Base-by-base conservation (phyloP, 257 asterid species). In the Hygrophila difformis region DNA sequence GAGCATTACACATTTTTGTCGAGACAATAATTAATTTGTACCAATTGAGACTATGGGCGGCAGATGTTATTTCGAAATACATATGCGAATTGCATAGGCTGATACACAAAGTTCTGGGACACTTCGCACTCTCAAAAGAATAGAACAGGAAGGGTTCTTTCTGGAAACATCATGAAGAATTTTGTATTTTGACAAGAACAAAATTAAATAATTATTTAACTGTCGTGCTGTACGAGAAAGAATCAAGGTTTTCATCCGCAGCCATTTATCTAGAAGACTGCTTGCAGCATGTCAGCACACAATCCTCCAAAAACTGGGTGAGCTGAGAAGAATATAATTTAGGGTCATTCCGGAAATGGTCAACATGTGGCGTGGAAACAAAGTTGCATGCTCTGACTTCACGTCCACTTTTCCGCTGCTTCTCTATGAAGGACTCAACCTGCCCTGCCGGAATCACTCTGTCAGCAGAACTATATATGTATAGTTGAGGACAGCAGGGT, bases 391-490 rank as follows among this genome's bases (percentile, higher is more conserved):
- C 69, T 64, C 94, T 68, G 57, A 89, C 97, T 55, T 77, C 71
- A 3, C 63, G 82, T 9, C 94, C 94, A 39, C 63, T 75, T 62
- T 60, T 72, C 17, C 78, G 72, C 51, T 89, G 93, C 56, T 78
- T 66, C 62, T 85, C 88, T 11, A 82, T 76, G 63, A 89, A 26
- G 4, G 31, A 26, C 31, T 26, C 31, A 5, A 26, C 31, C 4
- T 26, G 8, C 31, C 31, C 8, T 3, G 8, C 81, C 5, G 96
- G 97, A 39, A 89, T 89, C 55, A 89, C 97, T 66, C 67, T 79
- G 70, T 89, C 97, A 0, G 96, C 94, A n/a, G 91, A 76, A 73
- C 94, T 89, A 47, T 89, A 89, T 28, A 89, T 85, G 78, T 89
- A 89, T 36, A 89, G 66, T 35, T 89, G 96, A 5, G 97, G 94